Evolutionary conservation across 2,329 filamentous ascomycete species (phyloP).

Genomic region (Plectosphaerella plurivora): DNA sequence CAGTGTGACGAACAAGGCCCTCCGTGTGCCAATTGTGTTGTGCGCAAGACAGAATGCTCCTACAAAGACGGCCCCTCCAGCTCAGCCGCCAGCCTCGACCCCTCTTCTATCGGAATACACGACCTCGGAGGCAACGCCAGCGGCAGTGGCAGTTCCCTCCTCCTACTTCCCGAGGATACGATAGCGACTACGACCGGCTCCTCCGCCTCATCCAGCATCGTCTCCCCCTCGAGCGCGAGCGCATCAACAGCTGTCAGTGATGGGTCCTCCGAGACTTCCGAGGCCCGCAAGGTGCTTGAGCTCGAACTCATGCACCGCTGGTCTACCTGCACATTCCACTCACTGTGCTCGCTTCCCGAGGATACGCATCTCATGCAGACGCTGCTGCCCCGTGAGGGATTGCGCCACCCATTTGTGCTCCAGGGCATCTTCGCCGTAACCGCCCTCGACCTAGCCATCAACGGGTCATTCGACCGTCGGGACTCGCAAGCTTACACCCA

Average conservation of each 20-base stretch:
- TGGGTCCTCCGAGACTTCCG: not conserved
- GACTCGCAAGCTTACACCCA: constrained; percentile 19
- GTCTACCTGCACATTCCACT: constrained; percentile 38
- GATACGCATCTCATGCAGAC: constrained; percentile 27
- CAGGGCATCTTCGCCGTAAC: constrained; percentile 30
- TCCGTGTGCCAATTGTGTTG: constrained; percentile 26
- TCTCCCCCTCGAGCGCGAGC: not conserved
- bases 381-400: constrained; percentile 24
- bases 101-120: not conserved
- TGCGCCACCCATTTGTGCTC: constrained; percentile 33
- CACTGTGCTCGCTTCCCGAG: constrained; percentile 30
- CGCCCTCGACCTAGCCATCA: constrained; percentile 24
- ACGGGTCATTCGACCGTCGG: constrained; percentile 1
- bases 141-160: not conserved
- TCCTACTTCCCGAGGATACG: not conserved
- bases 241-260: not conserved
- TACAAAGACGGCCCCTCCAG: not conserved
- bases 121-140: not conserved
- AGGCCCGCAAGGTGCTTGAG: constrained; percentile 27
- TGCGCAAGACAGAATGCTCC: constrained; percentile 12
- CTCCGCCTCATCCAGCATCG: not conserved
- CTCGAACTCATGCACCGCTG: constrained; percentile 54
- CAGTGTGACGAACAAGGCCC: constrained; percentile 31
- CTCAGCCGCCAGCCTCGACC: not conserved
- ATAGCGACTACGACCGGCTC: not conserved